A percentile compares a stretch with the other conserved stretches of the same genome.
phyloP scores from a whole-genome alignment of 352 stramenopile species.

The Phytophthora rubi region DNA sequence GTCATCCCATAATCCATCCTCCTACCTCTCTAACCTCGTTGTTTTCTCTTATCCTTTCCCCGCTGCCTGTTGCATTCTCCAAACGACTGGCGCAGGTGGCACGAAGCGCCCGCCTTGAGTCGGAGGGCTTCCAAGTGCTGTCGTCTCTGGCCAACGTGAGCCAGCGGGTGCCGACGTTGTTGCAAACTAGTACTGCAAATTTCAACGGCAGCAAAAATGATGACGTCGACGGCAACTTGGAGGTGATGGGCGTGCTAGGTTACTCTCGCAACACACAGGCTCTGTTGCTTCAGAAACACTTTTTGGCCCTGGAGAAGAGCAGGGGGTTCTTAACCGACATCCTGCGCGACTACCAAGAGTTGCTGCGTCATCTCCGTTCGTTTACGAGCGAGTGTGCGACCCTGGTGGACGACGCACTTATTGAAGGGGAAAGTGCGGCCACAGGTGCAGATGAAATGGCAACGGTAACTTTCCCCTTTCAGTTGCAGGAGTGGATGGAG shows the following conservation, averaged over 20 bases:
- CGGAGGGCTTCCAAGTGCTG: slow-evolving; percentile 66
- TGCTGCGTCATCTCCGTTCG: slow-evolving; percentile 47
- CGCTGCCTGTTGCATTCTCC: not conserved
- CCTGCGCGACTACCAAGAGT: slow-evolving; percentile 52
- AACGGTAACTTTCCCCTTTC: slow-evolving; percentile 26
- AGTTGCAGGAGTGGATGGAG: slow-evolving; percentile 79
- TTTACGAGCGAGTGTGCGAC: slow-evolving; percentile 46
- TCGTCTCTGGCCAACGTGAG: slow-evolving; percentile 76
- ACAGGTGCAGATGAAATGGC: slow-evolving; percentile 29
- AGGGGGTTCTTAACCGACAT: slow-evolving; percentile 60
- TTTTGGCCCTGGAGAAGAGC: slow-evolving; percentile 75
- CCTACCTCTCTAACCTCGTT: slow-evolving; percentile 1
- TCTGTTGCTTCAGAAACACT: slow-evolving; percentile 68
- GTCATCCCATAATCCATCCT: not conserved
- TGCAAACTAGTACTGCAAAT: slow-evolving; percentile 16
- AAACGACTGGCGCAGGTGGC: slow-evolving; percentile 46
- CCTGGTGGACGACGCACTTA: slow-evolving; percentile 36
- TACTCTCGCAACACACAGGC: slow-evolving; percentile 43
- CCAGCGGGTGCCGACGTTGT: slow-evolving; percentile 57
- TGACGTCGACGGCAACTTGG: slow-evolving; percentile 3
- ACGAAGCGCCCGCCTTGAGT: slow-evolving; percentile 58
- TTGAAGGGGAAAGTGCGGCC: slow-evolving; percentile 29
- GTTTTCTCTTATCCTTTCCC: not conserved
- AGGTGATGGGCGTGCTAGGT: slow-evolving; percentile 54
- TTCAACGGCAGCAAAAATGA: not conserved